These are phyloP conservation scores for Pelomyxa schiedti DNA, from an alignment of 78 protist species.

Conservation along the genomic window DNA sequence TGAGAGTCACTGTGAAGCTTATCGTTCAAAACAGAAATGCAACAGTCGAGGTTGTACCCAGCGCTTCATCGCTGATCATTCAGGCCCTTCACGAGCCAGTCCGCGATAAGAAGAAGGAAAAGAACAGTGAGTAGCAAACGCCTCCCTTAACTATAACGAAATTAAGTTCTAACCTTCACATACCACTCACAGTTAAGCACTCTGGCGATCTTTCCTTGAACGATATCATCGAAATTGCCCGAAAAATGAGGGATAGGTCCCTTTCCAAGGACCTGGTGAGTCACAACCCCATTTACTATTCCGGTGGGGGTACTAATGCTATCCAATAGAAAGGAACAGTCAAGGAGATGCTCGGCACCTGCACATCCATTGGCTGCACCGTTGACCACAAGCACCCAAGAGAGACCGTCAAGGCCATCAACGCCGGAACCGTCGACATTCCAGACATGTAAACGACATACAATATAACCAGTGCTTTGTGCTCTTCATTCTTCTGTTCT, in stretches of 20 bases:
- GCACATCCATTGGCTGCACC: conserved; percentile 87
- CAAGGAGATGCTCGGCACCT: conserved; percentile 92
- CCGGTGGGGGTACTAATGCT: no score
- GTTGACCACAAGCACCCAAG: conserved; percentile 87
- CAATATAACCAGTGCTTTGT: no score
- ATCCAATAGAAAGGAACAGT: no score
- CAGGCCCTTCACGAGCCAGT: conserved; percentile 95
- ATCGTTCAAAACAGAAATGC: conserved; percentile 94
- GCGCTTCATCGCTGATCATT: conserved; percentile 90
- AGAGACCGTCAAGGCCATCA: no score
- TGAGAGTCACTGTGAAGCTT: conserved; percentile 78
- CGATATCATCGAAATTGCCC: conserved; percentile 78
- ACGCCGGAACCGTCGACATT: no score
- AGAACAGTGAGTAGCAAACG: conserved; percentile 59
- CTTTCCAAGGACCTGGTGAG: conserved; percentile 66
- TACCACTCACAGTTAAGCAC: conserved; percentile 62
- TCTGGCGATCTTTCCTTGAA: conserved; percentile 83
- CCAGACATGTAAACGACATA: no score
- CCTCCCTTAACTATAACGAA: background rate
- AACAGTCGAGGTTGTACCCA: conserved; percentile 80
- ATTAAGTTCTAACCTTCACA: background rate
- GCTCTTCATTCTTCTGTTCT: no score
- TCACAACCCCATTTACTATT: no score
- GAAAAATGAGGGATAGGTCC: conserved; percentile 67
- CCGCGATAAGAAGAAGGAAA: conserved; percentile 97